Conservation (phyloP, 2,329 filamentous ascomycete genomes). For the Penicillium frequentans region DNA sequence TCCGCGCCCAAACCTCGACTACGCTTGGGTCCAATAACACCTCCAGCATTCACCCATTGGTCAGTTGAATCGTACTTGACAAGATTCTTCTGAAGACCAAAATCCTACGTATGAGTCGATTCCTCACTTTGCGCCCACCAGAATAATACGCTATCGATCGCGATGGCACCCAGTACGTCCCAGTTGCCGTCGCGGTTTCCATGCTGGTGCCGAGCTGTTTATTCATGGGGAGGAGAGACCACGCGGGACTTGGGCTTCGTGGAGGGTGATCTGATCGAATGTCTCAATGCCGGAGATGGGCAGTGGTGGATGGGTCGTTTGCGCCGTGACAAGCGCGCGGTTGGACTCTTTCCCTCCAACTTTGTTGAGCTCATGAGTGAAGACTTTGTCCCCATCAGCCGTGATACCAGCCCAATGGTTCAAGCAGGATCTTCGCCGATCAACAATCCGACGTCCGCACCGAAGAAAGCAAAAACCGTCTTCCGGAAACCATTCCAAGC, state of each 20-base stretch:
- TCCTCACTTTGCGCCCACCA: neutral
- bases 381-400: constrained; percentile 70
- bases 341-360: constrained; percentile 94
- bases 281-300: constrained; percentile 93
- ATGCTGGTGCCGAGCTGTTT: constrained; percentile 87
- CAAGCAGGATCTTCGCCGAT: constrained; percentile 50
- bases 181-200: constrained; percentile 75
- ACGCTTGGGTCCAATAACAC: neutral
- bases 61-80: neutral
- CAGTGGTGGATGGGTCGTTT: constrained; percentile 98
- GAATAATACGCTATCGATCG: constrained; percentile 6
- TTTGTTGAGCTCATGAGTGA: constrained; percentile 90
- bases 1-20: neutral
- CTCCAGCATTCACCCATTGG: neutral
- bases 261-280: constrained; percentile 97
- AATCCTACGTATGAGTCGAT: neutral
- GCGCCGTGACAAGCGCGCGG: constrained; percentile 82
- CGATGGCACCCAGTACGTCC: constrained; percentile 49
- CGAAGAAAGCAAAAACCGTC: constrained; percentile 59
- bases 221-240: constrained; percentile 93
- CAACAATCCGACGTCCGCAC: constrained; percentile 48
- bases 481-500: constrained; percentile 66
- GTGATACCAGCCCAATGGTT: constrained; percentile 54
- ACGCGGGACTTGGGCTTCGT: constrained; percentile 96
- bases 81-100: neutral